Evolutionary conservation across 306 rosid species (phyloP), one percentile per base, ranked within the genome.

Genomic region (Cicer judaicum): DNA sequence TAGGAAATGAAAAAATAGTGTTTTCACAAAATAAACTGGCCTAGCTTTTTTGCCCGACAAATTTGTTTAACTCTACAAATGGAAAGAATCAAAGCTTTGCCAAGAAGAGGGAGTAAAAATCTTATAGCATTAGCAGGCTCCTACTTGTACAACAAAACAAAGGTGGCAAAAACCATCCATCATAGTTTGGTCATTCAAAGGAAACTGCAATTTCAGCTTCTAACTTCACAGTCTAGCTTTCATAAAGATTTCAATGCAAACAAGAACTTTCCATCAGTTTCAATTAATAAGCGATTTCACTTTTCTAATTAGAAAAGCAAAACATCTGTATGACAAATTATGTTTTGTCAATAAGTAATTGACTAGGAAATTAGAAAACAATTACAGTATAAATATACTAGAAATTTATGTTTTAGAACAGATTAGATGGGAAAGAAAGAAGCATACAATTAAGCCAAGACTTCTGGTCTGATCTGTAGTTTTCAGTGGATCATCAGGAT

Each of bases 401-500:
- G 68, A 56, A 29, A 66, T 21, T 53, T 21, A 50, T 50, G 38
- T 11, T 64, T 21, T 10, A 50, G 16, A 40, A 21, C 34, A 53
- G 68, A 56, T 8, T n/a, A 80, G 21, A 38, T 18, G 16, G 29
- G 72, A 73, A 57, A 47, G 40, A 82, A 54, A 64, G 61, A 69
- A 79, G 71, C 84, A 9, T 82, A 82, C 83, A 64, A 85, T 79
- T 82, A 85, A 72, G 55, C 89, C 89, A 76, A 85, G 89, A 18
- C 81, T 81, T 77, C 97, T 88, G 68, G 92, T 89, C 77, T 88
- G 97, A 60, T 89, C 92, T 0, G 97, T 91, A 64, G 95, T 91
- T 89, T 91, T 85, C 44, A 85, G 84, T 85, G 86, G 86, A 73
- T 85, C 86, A 49, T 82, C 86, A 5, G 86, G 12, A 82, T 85